Evolutionary conservation across 495 filamentous ascomycete genomes (phyloP).

Genomic region (Neurospora sp.): DNA sequence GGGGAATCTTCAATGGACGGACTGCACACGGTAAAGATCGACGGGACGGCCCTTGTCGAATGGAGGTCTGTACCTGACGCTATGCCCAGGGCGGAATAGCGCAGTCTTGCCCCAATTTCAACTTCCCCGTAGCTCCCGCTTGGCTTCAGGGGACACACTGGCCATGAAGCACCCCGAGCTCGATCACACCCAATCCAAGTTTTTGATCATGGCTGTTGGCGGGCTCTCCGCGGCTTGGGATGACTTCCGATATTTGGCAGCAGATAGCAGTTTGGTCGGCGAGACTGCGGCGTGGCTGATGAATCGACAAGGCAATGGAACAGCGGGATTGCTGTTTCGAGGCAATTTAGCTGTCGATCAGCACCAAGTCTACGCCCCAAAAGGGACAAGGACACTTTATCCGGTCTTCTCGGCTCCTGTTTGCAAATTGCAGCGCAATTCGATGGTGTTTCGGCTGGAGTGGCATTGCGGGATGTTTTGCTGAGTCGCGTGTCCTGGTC

Average conservation of each 20-base stretch:
- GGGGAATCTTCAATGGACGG: not conserved
- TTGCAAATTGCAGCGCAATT: not conserved
- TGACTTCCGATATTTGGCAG: not conserved
- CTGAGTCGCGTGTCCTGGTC: not conserved
- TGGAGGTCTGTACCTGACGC: not conserved
- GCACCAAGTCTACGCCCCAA: too few relatives aligned
- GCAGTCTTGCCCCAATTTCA: not conserved
- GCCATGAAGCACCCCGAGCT: not conserved
- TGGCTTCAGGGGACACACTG: not conserved
- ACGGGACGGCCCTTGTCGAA: not conserved
- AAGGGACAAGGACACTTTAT: not conserved
- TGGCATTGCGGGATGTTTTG: not conserved
- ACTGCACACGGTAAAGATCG: constrained; percentile 9
- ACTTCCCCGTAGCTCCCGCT: not conserved
- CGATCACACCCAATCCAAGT: not conserved
- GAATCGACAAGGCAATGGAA: not conserved
- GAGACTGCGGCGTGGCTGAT: not conserved
- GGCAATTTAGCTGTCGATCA: not conserved
- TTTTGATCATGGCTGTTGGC: not conserved
- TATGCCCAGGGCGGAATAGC: constrained; percentile 1
- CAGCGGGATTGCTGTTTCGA: not conserved
- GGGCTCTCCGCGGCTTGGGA: not conserved
- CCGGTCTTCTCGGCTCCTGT: not conserved
- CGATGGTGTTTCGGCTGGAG: not conserved
- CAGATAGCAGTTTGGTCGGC: not conserved